phyloP scores from a whole-genome alignment of 2,329 filamentous ascomycete genomes.

The Cordyceps tenuipes region DNA sequence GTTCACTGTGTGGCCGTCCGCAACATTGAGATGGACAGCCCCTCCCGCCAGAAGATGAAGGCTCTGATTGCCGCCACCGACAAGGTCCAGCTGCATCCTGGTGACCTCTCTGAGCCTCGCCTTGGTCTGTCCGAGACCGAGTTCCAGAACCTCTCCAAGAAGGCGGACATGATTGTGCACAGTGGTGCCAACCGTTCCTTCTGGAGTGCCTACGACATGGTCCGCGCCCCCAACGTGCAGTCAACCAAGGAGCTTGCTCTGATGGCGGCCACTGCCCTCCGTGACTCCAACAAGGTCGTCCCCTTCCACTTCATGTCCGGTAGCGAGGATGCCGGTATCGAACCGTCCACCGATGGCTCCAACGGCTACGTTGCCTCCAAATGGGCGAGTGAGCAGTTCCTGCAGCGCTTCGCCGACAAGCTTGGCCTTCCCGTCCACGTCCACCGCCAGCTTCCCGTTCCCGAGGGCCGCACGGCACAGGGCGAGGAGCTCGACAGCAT shows the following conservation, averaged over 20 bases:
- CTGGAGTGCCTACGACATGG: slow-evolving; percentile 27
- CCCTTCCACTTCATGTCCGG: slow-evolving; percentile 32
- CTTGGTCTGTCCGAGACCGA: slow-evolving; percentile 31
- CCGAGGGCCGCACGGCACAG: slow-evolving; percentile 9
- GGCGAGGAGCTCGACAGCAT: slow-evolving; percentile 12
- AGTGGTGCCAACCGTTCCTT: slow-evolving; percentile 35
- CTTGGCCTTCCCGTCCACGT: slow-evolving; percentile 11
- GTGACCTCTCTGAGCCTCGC: slow-evolving; percentile 26
- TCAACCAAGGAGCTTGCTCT: slow-evolving; percentile 27
- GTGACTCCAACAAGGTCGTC: slow-evolving; percentile 15
- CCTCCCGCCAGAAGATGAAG: slow-evolving; percentile 10
- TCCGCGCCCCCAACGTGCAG: slow-evolving; percentile 27
- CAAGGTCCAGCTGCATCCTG: slow-evolving; percentile 27
- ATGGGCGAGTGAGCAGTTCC: slow-evolving; percentile 26
- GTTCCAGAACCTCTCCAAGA: slow-evolving; percentile 20
- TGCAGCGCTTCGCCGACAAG: slow-evolving; percentile 18
- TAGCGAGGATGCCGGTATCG: slow-evolving; percentile 15
- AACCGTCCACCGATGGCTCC: slow-evolving; percentile 14
- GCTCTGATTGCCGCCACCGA: slow-evolving; percentile 13
- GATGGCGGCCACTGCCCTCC: slow-evolving; percentile 20
- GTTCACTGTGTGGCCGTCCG: slow-evolving; percentile 39
- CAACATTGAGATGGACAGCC: slow-evolving; percentile 11
- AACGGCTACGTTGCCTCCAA: slow-evolving; percentile 27
- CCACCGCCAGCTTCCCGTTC: slow-evolving; percentile 14
- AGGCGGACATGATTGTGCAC: slow-evolving; percentile 44